Evolutionary conservation across 805 yeast species (phyloP).

Genomic region (Tetrapisispora arboricola): DNA sequence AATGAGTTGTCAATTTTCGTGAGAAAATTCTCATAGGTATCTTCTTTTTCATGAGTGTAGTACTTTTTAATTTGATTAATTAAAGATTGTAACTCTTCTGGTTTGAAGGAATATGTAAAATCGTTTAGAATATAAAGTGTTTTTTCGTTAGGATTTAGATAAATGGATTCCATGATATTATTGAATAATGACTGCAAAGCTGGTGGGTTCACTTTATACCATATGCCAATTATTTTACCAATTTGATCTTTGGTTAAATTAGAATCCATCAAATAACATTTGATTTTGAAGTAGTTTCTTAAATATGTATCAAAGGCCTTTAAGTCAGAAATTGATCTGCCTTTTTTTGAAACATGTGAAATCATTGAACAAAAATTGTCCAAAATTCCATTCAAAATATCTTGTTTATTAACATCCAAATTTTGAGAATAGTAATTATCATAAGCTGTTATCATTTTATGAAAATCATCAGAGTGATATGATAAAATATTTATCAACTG

Average conservation of each 20-base stretch:
- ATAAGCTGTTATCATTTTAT: conserved; percentile 11
- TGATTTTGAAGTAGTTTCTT: conserved; percentile 21
- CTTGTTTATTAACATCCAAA: background rate
- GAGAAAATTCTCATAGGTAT: background rate
- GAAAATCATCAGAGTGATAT: conserved; percentile 11
- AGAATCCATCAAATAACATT: conserved; percentile 18
- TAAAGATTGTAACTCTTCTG: conserved; percentile 8
- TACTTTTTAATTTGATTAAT: conserved; percentile 2
- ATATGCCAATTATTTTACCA: conserved; percentile 15
- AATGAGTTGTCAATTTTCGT: conserved; percentile 1
- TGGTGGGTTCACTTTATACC: conserved; percentile 14
- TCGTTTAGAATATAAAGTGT: conserved; percentile 12
- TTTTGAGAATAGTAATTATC: conserved; percentile 4
- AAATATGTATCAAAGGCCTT: conserved; percentile 9
- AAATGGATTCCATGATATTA: conserved; percentile 24
- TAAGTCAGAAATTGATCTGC: background rate
- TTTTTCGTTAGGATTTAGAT: conserved; percentile 16
- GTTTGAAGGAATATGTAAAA: conserved; percentile 13
- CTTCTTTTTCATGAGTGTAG: background rate
- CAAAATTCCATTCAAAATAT: background rate
- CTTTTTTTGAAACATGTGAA: background rate
- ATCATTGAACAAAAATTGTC: background rate
- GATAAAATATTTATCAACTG: conserved; percentile 24
- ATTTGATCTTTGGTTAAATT: conserved; percentile 12
- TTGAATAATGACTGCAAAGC: conserved; percentile 20